Evolutionary conservation across 1,139 yeast genomes (phyloP).

Genomic region (Suhomyces wounanorum): DNA sequence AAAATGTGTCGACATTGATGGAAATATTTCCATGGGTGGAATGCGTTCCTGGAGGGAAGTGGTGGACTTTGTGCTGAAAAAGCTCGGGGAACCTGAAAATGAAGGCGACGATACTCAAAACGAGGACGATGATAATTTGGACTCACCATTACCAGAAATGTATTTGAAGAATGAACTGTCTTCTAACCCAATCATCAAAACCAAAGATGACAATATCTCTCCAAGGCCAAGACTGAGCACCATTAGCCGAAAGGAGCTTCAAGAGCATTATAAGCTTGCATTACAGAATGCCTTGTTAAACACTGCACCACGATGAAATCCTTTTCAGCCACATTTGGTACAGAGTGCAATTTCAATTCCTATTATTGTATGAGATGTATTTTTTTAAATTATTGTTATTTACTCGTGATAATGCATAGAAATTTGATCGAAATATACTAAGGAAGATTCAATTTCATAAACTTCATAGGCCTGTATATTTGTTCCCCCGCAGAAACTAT

Average conservation of each 20-base stretch:
- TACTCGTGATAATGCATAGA: neutral
- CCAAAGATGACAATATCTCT: neutral
- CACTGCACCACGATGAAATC: slow-evolving; percentile 6
- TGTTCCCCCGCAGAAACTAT: neutral
- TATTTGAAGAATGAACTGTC: neutral
- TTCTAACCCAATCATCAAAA: slow-evolving; percentile 7
- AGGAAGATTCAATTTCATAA: too few species aligned
- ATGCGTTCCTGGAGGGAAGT: slow-evolving; percentile 36
- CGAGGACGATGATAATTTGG: slow-evolving; percentile 17
- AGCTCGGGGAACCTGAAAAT: slow-evolving; percentile 27
- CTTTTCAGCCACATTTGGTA: neutral
- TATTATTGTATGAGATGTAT: neutral
- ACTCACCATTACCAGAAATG: slow-evolving; percentile 7
- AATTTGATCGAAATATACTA: neutral
- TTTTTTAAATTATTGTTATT: neutral
- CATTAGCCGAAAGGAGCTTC: slow-evolving; percentile 9
- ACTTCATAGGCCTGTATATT: neutral
- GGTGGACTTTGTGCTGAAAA: slow-evolving; percentile 30
- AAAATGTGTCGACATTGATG: slow-evolving; percentile 33
- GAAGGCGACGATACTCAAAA: slow-evolving; percentile 22
- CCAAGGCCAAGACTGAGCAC: slow-evolving; percentile 9
- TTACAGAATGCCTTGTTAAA: slow-evolving; percentile 14
- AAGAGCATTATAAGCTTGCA: slow-evolving; percentile 14
- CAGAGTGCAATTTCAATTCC: neutral
- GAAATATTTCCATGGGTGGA: slow-evolving; percentile 37